phyloP scores from a whole-genome alignment of 257 asterid genomes.

The Primulina tabacum region DNA sequence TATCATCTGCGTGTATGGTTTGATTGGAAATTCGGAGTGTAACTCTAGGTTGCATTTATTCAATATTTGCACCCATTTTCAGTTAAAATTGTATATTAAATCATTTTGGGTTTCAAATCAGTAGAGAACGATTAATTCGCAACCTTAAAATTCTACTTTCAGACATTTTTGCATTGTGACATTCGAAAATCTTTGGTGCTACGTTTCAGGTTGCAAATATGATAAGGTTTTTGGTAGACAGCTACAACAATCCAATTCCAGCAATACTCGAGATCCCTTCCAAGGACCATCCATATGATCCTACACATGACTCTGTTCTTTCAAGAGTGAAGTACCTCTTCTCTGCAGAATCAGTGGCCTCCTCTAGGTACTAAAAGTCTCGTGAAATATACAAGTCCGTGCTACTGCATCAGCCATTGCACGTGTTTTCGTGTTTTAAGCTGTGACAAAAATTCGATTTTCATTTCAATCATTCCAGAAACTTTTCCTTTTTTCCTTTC shows the following conservation, averaged over 20 bases:
- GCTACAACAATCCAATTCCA: slow-evolving; percentile 87
- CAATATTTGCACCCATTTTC: not conserved
- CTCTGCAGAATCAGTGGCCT: slow-evolving; percentile 61
- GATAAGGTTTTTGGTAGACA: slow-evolving; percentile 80
- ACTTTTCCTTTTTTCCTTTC: not conserved
- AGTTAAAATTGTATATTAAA: not conserved
- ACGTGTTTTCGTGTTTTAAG: not conserved
- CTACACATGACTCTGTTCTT: slow-evolving; percentile 84
- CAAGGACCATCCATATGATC: slow-evolving; percentile 92
- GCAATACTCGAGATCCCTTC: slow-evolving; percentile 95
- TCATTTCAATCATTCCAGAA: not conserved
- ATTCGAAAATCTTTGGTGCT: not conserved
- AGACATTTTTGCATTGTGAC: not conserved
- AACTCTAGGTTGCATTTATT: not conserved
- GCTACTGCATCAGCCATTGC: slow-evolving; percentile 5
- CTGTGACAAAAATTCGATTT: not conserved
- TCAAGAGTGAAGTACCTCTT: slow-evolving; percentile 82
- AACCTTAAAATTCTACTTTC: not conserved
- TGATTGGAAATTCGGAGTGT: not conserved
- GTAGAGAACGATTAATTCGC: not conserved
- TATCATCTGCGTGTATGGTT: not conserved
- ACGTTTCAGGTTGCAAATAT: slow-evolving; percentile 73
- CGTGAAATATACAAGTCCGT: not conserved
- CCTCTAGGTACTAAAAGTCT: slow-evolving; percentile 52
- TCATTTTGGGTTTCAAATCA: not conserved